These are phyloP conservation scores for Steccherinum ochraceum DNA, from an alignment of 768 basidiomycete genomes.

Conservation along the genomic window DNA sequence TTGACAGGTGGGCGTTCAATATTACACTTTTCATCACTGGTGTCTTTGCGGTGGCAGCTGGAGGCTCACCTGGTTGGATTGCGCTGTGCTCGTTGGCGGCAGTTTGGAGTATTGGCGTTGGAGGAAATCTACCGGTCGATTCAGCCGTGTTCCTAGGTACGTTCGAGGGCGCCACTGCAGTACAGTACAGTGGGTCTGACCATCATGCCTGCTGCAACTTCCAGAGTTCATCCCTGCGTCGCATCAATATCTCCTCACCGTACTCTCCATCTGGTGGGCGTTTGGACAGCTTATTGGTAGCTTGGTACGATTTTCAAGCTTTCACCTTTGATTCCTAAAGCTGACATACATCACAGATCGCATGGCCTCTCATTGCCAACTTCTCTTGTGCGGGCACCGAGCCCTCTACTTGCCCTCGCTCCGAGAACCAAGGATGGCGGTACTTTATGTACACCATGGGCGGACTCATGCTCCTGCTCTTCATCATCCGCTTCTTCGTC, in stretches of 20 bases:
- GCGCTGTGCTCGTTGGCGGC: conserved; percentile 47
- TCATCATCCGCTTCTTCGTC: conserved; percentile 54
- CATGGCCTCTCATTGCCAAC: conserved; percentile 70
- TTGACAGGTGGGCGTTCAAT: conserved; percentile 54
- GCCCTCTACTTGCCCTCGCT: conserved; percentile 33
- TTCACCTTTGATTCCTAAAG: neutral
- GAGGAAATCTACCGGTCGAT: conserved; percentile 72
- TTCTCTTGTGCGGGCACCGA: conserved; percentile 47
- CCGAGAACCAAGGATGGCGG: conserved; percentile 66
- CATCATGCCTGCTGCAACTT: conserved; percentile 1
- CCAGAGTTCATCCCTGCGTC: conserved; percentile 64
- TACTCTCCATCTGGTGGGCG: conserved; percentile 78
- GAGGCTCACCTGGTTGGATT: conserved; percentile 48
- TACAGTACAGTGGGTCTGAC: too few species aligned
- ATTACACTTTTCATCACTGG: conserved; percentile 62
- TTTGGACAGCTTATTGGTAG: conserved; percentile 64
- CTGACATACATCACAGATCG: conserved; percentile 34
- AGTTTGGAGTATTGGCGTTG: conserved; percentile 62
- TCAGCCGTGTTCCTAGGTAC: conserved; percentile 68
- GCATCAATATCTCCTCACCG: conserved; percentile 70
- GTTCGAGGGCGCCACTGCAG: conserved; percentile 13
- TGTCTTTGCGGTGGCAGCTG: conserved; percentile 58
- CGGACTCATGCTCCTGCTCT: conserved; percentile 59
- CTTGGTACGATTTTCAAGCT: conserved; percentile 25
- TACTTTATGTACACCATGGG: conserved; percentile 70